Conservation (phyloP, 495 filamentous ascomycete genomes). For the Apodospora peruviana region DNA sequence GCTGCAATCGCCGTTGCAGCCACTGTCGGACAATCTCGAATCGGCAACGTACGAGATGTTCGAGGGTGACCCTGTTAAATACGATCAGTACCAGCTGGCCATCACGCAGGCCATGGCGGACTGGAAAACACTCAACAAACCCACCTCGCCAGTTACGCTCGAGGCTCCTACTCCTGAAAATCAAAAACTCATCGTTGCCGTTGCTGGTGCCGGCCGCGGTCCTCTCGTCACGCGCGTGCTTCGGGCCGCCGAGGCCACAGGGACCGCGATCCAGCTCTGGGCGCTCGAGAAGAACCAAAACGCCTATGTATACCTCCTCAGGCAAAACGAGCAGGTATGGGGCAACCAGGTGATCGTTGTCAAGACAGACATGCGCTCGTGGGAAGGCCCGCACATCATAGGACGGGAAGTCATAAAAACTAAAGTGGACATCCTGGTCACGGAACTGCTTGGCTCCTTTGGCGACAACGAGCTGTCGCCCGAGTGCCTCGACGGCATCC, state of each 20-base stretch:
- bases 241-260: slow-evolving; percentile 67
- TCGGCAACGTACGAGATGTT: slow-evolving; percentile 98
- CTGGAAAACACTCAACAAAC: slow-evolving; percentile 65
- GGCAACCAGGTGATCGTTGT: slow-evolving; percentile 69
- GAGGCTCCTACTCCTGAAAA: slow-evolving; percentile 29
- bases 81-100: slow-evolving; percentile 87
- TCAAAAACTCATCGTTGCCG: slow-evolving; percentile 77
- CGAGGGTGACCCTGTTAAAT: slow-evolving; percentile 97
- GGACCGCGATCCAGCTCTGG: slow-evolving; percentile 76
- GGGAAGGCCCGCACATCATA: slow-evolving; percentile 66
- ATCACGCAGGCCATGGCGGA: slow-evolving; percentile 78
- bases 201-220: slow-evolving; percentile 87
- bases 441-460: slow-evolving; percentile 89
- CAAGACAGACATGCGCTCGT: slow-evolving; percentile 94
- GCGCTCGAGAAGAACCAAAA: slow-evolving; percentile 98
- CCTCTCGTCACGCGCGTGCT: slow-evolving; percentile 84
- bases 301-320: slow-evolving; percentile 84
- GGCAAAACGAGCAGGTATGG: slow-evolving; percentile 79
- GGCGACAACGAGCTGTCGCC: slow-evolving; percentile 87
- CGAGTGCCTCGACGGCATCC: slow-evolving; percentile 60
- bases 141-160: slow-evolving; percentile 53
- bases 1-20: slow-evolving; percentile 88
- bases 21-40: slow-evolving; percentile 92
- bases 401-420: slow-evolving; percentile 27
- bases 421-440: slow-evolving; percentile 87